Percentiles rank a stretch among this genome's conserved stretches.
Evolutionary conservation across 257 asterid species (phyloP).

Genomic region (Salvia miltiorrhiza): DNA sequence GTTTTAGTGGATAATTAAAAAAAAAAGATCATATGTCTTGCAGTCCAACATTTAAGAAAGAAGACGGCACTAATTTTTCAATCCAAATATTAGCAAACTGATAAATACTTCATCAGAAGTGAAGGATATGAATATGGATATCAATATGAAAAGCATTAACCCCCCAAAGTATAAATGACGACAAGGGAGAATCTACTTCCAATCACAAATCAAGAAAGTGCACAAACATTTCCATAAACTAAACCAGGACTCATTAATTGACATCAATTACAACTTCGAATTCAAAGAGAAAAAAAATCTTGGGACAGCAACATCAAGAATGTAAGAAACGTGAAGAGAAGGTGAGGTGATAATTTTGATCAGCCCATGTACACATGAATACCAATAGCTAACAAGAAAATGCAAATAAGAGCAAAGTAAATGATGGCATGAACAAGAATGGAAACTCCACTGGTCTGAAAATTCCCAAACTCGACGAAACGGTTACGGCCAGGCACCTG

Average conservation of each 20-base stretch:
- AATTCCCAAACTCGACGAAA: conserved; percentile 69
- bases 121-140: no score
- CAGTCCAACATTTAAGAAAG: no score
- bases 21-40: no score
- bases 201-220: not conserved
- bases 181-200: not conserved
- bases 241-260: not conserved
- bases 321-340: not conserved
- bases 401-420: conserved; percentile 77
- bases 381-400: conserved; percentile 75
- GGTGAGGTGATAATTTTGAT: not conserved
- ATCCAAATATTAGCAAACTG: no score
- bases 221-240: not conserved
- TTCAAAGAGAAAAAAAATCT: not conserved
- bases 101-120: no score
- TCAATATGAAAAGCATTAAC: no score
- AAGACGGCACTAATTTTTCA: no score
- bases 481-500: conserved; percentile 78
- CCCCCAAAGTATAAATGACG: no score
- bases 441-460: conserved; percentile 84
- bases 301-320: not conserved
- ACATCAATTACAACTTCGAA: not conserved
- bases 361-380: conserved; percentile 71
- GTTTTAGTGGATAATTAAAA: no score
- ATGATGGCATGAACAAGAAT: conserved; percentile 64